These are phyloP conservation scores for Rhodotorula sp. DNA, from an alignment of 1,284 basidiomycete species.

Conservation along the genomic window DNA sequence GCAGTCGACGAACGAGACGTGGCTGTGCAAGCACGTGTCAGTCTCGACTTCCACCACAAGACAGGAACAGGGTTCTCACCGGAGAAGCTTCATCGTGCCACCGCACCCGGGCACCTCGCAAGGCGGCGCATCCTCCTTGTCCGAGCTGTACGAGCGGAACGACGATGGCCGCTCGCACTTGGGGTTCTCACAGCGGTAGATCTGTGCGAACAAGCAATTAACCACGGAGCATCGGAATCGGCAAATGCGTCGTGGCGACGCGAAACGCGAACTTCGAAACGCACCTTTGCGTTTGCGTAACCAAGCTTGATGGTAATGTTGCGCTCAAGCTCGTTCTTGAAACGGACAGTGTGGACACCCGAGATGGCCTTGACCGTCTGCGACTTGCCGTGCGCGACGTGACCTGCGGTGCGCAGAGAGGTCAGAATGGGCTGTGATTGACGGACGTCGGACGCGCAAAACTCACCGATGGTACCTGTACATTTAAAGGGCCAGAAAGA, in stretches of 20 bases:
- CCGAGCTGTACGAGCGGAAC: constrained; percentile 88
- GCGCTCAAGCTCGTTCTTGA: constrained; percentile 97
- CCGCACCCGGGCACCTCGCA: constrained; percentile 93
- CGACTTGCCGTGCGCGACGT: constrained; percentile 80
- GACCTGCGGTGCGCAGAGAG: not conserved
- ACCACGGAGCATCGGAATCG: constrained; percentile 48
- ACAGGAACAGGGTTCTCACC: constrained; percentile 46
- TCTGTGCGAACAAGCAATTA: constrained; percentile 54
- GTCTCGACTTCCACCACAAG: not conserved
- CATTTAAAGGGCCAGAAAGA: not conserved
- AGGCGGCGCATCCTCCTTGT: constrained; percentile 89
- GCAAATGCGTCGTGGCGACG: not conserved
- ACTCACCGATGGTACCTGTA: constrained; percentile 73
- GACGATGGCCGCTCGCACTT: constrained; percentile 90
- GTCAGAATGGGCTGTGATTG: constrained; percentile 51
- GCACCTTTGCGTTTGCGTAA: constrained; percentile 88
- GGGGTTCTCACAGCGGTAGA: constrained; percentile 95
- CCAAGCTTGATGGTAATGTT: constrained; percentile 99
- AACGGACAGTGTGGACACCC: constrained; percentile 97
- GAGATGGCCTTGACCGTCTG: constrained; percentile 99
- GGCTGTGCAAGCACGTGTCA: constrained; percentile 53
- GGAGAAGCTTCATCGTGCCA: constrained; percentile 82
- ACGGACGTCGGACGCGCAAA: no score
- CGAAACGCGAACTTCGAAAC: constrained; percentile 56
- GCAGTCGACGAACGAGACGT: constrained; percentile 91